Percentiles rank a stretch among this genome's conserved stretches.
These are phyloP conservation scores for Selenicereus undatus DNA, from an alignment of 148 eudicot species.

Conservation along the genomic window DNA sequence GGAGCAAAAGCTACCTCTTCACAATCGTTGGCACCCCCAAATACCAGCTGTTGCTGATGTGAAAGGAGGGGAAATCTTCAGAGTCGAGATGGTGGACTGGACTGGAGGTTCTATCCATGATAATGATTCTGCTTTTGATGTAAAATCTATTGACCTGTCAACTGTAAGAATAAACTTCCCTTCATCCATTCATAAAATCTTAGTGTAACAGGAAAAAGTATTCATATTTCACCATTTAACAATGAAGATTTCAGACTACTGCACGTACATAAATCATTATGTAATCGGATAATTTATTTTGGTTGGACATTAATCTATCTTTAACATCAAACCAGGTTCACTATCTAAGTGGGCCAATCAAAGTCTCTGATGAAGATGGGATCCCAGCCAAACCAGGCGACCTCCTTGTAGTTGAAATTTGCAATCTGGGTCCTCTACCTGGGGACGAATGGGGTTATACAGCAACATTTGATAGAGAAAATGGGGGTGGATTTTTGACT, in stretches of 20 bases:
- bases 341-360: constrained; percentile 84
- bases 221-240: no score
- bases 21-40: constrained; percentile 92
- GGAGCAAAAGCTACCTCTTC: constrained; percentile 66
- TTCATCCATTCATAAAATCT: neutral
- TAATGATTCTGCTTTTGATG: constrained; percentile 64
- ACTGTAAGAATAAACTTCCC: constrained; percentile 43
- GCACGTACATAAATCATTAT: neutral
- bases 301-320: neutral
- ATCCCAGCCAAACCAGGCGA: constrained; percentile 76
- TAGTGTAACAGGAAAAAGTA: neutral
- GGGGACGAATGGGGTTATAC: constrained; percentile 97
- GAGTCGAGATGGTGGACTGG: constrained; percentile 87
- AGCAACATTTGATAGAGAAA: constrained; percentile 90
- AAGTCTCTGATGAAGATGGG: constrained; percentile 57
- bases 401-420: constrained; percentile 79
- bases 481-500: constrained; percentile 89
- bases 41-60: constrained; percentile 74
- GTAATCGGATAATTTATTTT: neutral
- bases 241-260: neutral
- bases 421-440: constrained; percentile 94
- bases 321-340: constrained; percentile 53
- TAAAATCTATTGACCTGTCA: constrained; percentile 67
- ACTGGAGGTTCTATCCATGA: constrained; percentile 68
- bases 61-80: constrained; percentile 50